Evolutionary conservation across 2,329 filamentous ascomycete genomes (phyloP), one percentile per base, ranked within the genome.

Genomic region (Ophiocordyceps robertsii): DNA sequence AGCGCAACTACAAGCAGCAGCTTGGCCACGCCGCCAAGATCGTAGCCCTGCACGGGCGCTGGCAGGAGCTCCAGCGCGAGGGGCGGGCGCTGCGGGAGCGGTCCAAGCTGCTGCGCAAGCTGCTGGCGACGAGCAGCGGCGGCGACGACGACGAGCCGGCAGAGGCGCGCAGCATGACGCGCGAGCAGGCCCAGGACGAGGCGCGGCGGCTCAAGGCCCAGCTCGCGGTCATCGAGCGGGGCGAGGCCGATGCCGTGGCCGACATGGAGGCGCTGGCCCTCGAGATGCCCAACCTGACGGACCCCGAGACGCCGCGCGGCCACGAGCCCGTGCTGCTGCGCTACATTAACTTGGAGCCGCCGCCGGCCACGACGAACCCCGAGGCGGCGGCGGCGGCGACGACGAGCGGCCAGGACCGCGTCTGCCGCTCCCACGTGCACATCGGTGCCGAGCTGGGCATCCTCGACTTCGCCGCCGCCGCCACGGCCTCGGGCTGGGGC

Each of bases 401-500:
- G n/a, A n/a, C n/a, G n/a, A n/a, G n/a, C n/a, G n/a, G n/a, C n/a
- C n/a, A n/a, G n/a, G n/a, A n/a, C n/a, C n/a, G n/a, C n/a, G n/a
- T n/a, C n/a, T n/a, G n/a, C n/a, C n/a, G n/a, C n/a, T n/a, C n/a
- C n/a, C 89, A 95, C 60, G 83, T 92, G 8, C 75, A 90, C 51
- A 90, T 98, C 51, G 92, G 92, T 29, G 71, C 78, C 5, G 77
- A 88, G 55, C 75, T 98, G n/a, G 80, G 82, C 30, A 72, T 98
- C n/a, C 70, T 98, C 41, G 90, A 98, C 65, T 95, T 98, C 56
- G 70, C 82, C 6, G 80, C 75, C 45, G 87, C 88, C 6, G 82
- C 82, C 2, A 79, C 75, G n/a, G 81, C 86, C 2, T 85, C 82
- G 4, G 92, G 92, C 32, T 98, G 90, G 90, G 92, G 92, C 1